phyloP scores from a whole-genome alignment of 1,284 basidiomycete species.

The Trametes hirsuta region DNA sequence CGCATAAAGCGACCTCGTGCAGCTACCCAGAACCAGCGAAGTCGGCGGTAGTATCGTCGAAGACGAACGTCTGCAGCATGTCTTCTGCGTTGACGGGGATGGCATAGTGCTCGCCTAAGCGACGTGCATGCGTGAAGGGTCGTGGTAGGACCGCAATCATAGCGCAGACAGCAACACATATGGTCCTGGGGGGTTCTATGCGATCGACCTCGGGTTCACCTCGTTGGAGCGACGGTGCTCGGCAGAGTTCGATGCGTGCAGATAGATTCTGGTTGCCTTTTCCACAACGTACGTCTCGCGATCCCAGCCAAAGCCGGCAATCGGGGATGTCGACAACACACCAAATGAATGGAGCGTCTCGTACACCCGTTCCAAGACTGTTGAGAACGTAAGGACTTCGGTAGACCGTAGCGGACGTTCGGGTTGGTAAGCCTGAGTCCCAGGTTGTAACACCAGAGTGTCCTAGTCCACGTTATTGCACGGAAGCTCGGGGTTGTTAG shows the following conservation, averaged over 20 bases:
- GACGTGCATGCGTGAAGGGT: neutral
- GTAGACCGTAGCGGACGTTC: neutral
- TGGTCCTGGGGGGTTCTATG: neutral
- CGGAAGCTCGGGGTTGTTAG: too few relatives aligned
- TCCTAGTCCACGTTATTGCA: too few relatives aligned
- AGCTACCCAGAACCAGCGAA: constrained; percentile 14
- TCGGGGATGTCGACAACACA: constrained; percentile 24
- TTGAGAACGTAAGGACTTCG: constrained; percentile 17
- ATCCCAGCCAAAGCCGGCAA: constrained; percentile 17
- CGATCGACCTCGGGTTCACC: neutral
- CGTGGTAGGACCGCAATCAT: neutral
- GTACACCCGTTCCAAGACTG: constrained; percentile 27
- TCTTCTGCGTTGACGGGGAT: neutral
- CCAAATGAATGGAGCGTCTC: constrained; percentile 20
- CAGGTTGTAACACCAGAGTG: too few relatives aligned
- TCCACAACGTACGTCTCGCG: constrained; percentile 30
- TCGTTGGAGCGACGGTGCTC: neutral
- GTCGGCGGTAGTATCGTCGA: constrained; percentile 11
- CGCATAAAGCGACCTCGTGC: constrained; percentile 22
- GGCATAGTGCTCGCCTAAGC: neutral
- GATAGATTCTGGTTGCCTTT: constrained; percentile 29
- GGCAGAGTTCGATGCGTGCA: constrained; percentile 1
- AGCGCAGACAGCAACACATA: neutral
- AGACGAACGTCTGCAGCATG: neutral
- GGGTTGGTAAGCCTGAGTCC: neutral